phyloP scores from a whole-genome alignment of 768 basidiomycete genomes.

The Kwoniella shandongensis region DNA sequence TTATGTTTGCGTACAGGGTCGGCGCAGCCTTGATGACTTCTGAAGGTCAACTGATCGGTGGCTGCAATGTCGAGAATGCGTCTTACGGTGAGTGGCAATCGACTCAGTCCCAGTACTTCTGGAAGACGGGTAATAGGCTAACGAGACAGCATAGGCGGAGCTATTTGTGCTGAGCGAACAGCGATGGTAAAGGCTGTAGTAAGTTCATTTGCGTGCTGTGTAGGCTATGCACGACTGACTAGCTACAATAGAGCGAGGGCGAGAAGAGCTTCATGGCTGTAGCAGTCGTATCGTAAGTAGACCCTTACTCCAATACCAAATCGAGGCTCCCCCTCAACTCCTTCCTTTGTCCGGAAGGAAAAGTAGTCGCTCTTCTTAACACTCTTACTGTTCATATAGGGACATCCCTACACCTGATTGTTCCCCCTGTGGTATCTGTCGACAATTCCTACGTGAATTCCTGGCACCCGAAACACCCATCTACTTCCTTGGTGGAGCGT shows the following conservation, averaged over 20 bases:
- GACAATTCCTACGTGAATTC: slow-evolving; percentile 64
- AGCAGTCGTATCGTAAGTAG: slow-evolving; percentile 71
- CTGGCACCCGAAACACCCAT: slow-evolving; percentile 56
- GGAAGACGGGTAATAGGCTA: too few relatives aligned
- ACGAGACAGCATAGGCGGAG: slow-evolving; percentile 61
- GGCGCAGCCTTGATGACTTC: slow-evolving; percentile 78
- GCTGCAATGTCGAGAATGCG: slow-evolving; percentile 92
- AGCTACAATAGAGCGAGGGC: slow-evolving; percentile 69
- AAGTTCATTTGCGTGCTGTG: slow-evolving; percentile 49
- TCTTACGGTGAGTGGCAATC: slow-evolving; percentile 66
- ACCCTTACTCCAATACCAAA: too few relatives aligned
- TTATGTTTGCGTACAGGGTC: slow-evolving; percentile 57
- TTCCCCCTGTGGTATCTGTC: slow-evolving; percentile 91
- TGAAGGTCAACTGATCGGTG: slow-evolving; percentile 67
- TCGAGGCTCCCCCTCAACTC: too few relatives aligned
- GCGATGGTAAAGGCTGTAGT: slow-evolving; percentile 93
- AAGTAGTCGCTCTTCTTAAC: background rate
- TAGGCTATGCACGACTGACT: background rate
- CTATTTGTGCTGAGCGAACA: slow-evolving; percentile 92
- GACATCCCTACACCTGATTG: slow-evolving; percentile 59
- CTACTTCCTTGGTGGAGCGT: slow-evolving; percentile 47
- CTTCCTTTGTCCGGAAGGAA: background rate
- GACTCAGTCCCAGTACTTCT: too few relatives aligned
- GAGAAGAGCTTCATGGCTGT: slow-evolving; percentile 68
- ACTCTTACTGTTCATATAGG: background rate